Base-by-base conservation (phyloP, 2,329 filamentous ascomycete genomes). In the Botrytis medusae region DNA sequence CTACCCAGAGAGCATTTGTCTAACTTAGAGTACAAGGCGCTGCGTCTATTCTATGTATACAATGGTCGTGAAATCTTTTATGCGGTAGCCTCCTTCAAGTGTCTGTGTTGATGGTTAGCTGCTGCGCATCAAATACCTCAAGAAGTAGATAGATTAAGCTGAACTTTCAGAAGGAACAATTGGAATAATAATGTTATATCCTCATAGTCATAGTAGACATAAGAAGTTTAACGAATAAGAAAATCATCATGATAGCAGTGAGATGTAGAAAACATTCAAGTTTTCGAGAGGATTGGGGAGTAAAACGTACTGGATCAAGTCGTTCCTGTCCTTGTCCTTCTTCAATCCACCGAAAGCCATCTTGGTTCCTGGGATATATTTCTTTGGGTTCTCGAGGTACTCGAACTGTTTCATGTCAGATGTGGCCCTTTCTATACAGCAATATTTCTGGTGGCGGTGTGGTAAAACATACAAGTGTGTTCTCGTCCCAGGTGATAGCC, bases 381-480 rank as follows among this genome's bases (percentile, higher is more conserved):
- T 98, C 92, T 99, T 99, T 87, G 96, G 96, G 92, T 98, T 98
- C 91, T 99, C 96, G 82, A 99, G 95, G 91, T 99, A 99, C 79
- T 91, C 89, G 87, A 97, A 98, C 93, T 95, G 16, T 25, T 29
- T 25, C n/a, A 25, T 48, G 48, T 63, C 32, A 60, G 34, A 16
- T 32, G 60, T 22, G 54, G 16, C 61, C 12, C 42, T 44, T 10
- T 22, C 0, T 18, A 18, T 18, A 42, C 18, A 34, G 5, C 10
- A 25, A n/a, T 18, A 40, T 59, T 74, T 44, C 18, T 40, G 42
- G 32, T 20, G 25, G 37, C 12, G 71, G 16, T 48, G 42, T 29
- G 8, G 8, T 32, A 22, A 32, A 71, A 83, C 89, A 74, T 89
- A 95, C 93, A 81, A 99, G 90, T 85, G 93, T 92, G 78, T 90